Conservation (phyloP, 306 rosid species). For the Medicago truncatula region MtrunA17r5.0-ANR NC_053042.1:36609001-36609500, state of each 20-base stretch:
- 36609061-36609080: constrained; percentile 51
- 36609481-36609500: too few relatives aligned
- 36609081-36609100: constrained; percentile 63
- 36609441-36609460: background rate
- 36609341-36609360: constrained; percentile 18
- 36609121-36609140: constrained; percentile 73
- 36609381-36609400: background rate
- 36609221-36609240: constrained; percentile 13
- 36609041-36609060: constrained; percentile 52
- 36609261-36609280: constrained; percentile 16
- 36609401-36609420: background rate
- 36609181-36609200: constrained; percentile 20
- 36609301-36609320: background rate
- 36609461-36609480: too few relatives aligned
- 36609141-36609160: background rate
- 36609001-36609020: background rate
- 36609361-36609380: background rate
- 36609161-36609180: constrained; percentile 26
- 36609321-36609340: constrained; percentile 1
- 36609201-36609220: background rate
- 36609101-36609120: constrained; percentile 78
- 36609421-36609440: background rate
- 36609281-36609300: constrained; percentile 21
- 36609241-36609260: background rate
- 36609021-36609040: background rate